Percentiles rank a stretch among this genome's conserved stretches.
Evolutionary conservation across 23 red algal species (phyloP).

Genomic region (Gracilaria gracilis): DNA sequence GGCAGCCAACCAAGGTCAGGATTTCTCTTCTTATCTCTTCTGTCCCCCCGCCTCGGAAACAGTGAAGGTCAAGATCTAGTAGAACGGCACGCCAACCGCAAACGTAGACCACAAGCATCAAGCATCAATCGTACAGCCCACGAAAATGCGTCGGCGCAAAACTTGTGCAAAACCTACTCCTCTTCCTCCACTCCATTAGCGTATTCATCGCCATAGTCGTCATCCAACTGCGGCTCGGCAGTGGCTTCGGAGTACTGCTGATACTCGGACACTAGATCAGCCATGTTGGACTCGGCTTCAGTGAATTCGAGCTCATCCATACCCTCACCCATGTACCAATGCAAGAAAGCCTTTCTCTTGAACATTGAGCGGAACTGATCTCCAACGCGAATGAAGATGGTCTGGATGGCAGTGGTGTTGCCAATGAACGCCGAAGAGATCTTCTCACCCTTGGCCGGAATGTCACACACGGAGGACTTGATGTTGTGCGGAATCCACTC

Average conservation of each 20-base stretch:
- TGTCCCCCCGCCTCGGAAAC: slow-evolving; percentile 18
- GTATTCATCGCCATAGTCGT: slow-evolving; percentile 50
- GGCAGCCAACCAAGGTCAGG: neutral
- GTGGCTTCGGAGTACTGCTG: slow-evolving; percentile 93
- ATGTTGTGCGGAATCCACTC: slow-evolving; percentile 99
- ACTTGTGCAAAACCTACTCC: slow-evolving; percentile 21
- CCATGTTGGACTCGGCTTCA: slow-evolving; percentile 98
- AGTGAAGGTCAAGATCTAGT: slow-evolving; percentile 4
- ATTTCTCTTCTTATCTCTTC: neutral
- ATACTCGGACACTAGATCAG: slow-evolving; percentile 94
- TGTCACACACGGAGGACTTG: slow-evolving; percentile 96
- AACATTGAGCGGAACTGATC: slow-evolving; percentile 98
- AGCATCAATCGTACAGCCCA: neutral
- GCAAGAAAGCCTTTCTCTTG: slow-evolving; percentile 98
- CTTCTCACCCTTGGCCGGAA: slow-evolving; percentile 84
- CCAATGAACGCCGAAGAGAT: slow-evolving; percentile 94
- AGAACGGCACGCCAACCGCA: slow-evolving; percentile 10
- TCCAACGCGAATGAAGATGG: slow-evolving; percentile 97
- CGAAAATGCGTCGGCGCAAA: neutral
- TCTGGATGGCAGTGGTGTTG: slow-evolving; percentile 98
- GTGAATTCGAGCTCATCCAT: slow-evolving; percentile 99
- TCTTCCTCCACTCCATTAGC: slow-evolving; percentile 42
- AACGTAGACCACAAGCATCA: neutral
- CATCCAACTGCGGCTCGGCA: slow-evolving; percentile 45
- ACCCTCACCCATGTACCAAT: slow-evolving; percentile 99